Evolutionary conservation across 2,329 filamentous ascomycete genomes (phyloP).

Genomic region (Fusarium goolgardi): DNA sequence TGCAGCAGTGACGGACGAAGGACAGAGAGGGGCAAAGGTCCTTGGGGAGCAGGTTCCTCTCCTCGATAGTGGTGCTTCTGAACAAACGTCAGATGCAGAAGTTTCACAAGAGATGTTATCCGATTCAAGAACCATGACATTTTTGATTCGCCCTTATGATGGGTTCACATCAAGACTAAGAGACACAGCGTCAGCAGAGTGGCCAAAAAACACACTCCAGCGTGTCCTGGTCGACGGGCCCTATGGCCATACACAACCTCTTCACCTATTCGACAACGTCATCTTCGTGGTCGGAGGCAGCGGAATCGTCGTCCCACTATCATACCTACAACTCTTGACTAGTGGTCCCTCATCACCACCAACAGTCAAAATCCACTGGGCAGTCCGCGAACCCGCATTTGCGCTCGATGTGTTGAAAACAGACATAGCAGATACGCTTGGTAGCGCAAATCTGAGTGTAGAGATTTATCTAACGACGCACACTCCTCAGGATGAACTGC

Average conservation of each 20-base stretch:
- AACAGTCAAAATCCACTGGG: constrained; percentile 56
- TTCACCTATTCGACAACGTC: constrained; percentile 54
- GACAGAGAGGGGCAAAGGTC: constrained; percentile 29
- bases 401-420: constrained; percentile 51
- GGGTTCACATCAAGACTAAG: constrained; percentile 57
- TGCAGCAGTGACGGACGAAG: constrained; percentile 47
- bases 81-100: background rate
- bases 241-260: constrained; percentile 56
- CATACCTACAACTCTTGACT: constrained; percentile 52
- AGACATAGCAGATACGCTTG: constrained; percentile 50
- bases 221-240: constrained; percentile 59
- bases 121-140: constrained; percentile 49
- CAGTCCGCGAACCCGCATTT: constrained; percentile 56
- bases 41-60: constrained; percentile 51
- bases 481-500: constrained; percentile 8
- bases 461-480: constrained; percentile 53
- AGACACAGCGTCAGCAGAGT: constrained; percentile 45
- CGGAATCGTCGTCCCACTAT: constrained; percentile 57
- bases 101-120: constrained; percentile 1
- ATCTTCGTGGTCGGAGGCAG: constrained; percentile 60
- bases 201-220: constrained; percentile 45
- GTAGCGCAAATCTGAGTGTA: constrained; percentile 49
- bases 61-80: constrained; percentile 38
- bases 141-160: constrained; percentile 60
- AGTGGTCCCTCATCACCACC: constrained; percentile 19